Percentiles rank a stretch among this genome's conserved stretches.
Conservation (phyloP, 495 filamentous ascomycete species). For the Hypoxylon subgilvum region DNA sequence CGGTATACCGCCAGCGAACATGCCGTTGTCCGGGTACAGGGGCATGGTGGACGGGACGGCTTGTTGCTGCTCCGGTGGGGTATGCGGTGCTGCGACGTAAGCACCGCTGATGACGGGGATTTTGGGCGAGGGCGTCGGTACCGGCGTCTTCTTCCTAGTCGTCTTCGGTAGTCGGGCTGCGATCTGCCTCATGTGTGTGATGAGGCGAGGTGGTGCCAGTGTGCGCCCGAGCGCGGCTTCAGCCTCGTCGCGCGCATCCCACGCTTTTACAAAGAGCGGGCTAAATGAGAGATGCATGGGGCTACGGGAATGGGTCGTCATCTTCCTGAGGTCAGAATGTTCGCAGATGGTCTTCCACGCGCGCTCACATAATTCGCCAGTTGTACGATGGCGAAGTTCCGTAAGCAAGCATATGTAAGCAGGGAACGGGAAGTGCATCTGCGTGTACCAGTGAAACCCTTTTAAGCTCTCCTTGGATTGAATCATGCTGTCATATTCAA, state of each 20-base stretch:
- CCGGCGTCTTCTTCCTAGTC: slow-evolving; percentile 30
- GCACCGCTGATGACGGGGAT: slow-evolving; percentile 35
- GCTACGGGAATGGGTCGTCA: slow-evolving; percentile 50
- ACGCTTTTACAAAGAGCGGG: slow-evolving; percentile 58
- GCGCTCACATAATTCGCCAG: slow-evolving; percentile 58
- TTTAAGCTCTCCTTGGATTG: slow-evolving; percentile 52
- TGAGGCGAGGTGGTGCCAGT: slow-evolving; percentile 49
- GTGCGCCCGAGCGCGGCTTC: slow-evolving; percentile 49
- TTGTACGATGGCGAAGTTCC: slow-evolving; percentile 55
- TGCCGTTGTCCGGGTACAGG: slow-evolving; percentile 31
- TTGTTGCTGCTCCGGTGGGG: slow-evolving; percentile 24
- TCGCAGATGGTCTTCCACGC: slow-evolving; percentile 58
- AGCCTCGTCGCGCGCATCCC: slow-evolving; percentile 56
- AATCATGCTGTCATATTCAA: slow-evolving; percentile 60
- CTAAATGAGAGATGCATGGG: slow-evolving; percentile 60
- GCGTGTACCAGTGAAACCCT: slow-evolving; percentile 59
- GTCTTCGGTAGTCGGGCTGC: slow-evolving; percentile 35
- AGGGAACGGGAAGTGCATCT: slow-evolving; percentile 59
- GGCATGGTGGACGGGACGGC: slow-evolving; percentile 19
- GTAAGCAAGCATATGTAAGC: slow-evolving; percentile 60
- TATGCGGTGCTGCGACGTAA: slow-evolving; percentile 23
- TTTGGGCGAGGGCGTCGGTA: slow-evolving; percentile 41
- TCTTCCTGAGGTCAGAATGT: slow-evolving; percentile 54
- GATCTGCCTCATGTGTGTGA: slow-evolving; percentile 48
- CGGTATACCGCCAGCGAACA: slow-evolving; percentile 35